phyloP scores from a whole-genome alignment of 371 early-diverging fungal species.

The Lichtheimia hyalospora region DNA sequence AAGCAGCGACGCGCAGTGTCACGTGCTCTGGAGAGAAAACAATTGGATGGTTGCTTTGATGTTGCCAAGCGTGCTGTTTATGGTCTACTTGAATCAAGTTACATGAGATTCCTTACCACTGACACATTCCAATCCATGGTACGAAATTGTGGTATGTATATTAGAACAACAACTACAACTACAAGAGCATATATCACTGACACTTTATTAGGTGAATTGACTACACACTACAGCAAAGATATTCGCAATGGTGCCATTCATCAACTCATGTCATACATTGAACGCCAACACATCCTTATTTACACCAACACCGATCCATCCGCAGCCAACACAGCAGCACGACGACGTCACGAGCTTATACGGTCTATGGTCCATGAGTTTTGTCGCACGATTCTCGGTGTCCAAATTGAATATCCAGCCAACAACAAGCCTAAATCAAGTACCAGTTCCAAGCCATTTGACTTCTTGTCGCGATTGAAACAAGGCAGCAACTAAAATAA shows the following conservation, averaged over 20 bases:
- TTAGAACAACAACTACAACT: no score
- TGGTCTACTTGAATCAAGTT: slow-evolving; percentile 51
- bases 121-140: slow-evolving; percentile 38
- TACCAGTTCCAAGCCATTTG: background rate
- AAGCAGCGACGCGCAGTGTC: slow-evolving; percentile 40
- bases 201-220: slow-evolving; percentile 33
- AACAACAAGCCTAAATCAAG: background rate
- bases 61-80: slow-evolving; percentile 55
- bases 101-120: slow-evolving; percentile 40
- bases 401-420: slow-evolving; percentile 26
- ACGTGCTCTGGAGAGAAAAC: slow-evolving; percentile 26
- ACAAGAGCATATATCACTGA: background rate
- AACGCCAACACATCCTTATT: slow-evolving; percentile 30
- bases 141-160: slow-evolving; percentile 29
- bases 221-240: slow-evolving; percentile 34
- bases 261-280: slow-evolving; percentile 31
- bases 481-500: background rate
- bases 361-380: slow-evolving; percentile 52
- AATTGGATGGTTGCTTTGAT: slow-evolving; percentile 40
- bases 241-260: slow-evolving; percentile 38
- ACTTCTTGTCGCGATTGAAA: background rate
- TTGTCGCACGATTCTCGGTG: slow-evolving; percentile 38
- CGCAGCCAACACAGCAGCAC: slow-evolving; percentile 19
- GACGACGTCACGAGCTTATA: slow-evolving; percentile 37
- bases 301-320: slow-evolving; percentile 25